These are phyloP conservation scores for Camillea tinctor DNA, from an alignment of 2,329 filamentous ascomycete species.

Conservation along the genomic window DNA sequence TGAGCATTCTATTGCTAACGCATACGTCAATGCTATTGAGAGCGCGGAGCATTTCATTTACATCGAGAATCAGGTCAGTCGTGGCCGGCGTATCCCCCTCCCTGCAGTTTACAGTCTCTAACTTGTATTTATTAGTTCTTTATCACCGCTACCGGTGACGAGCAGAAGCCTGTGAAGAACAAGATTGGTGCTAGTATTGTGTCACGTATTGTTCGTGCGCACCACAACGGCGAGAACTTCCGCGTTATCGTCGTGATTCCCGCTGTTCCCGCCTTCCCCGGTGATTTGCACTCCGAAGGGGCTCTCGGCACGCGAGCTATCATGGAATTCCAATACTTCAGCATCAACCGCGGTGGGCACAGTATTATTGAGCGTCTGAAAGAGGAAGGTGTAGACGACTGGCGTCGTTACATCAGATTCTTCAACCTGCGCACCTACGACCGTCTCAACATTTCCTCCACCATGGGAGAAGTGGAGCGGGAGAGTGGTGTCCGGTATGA, in stretches of 20 bases:
- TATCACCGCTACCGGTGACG: conserved; percentile 73
- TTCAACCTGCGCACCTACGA: conserved; percentile 86
- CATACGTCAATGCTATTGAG: conserved; percentile 71
- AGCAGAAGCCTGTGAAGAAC: conserved; percentile 72
- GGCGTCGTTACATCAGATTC: conserved; percentile 73
- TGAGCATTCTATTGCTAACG: conserved; percentile 81
- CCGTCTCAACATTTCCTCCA: conserved; percentile 69
- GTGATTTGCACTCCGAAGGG: conserved; percentile 70
- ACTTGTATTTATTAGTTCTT: conserved; percentile 60
- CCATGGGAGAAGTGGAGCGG: conserved; percentile 60
- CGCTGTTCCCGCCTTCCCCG: conserved; percentile 78
- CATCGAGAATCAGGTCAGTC: conserved; percentile 67
- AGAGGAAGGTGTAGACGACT: conserved; percentile 63
- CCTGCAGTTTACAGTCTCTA: background rate
- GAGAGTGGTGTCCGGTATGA: conserved; percentile 67
- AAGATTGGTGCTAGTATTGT: conserved; percentile 78
- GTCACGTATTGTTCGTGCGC: conserved; percentile 71
- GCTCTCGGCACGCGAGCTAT: conserved; percentile 78
- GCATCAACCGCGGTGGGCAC: conserved; percentile 73
- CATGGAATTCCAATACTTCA: conserved; percentile 84
- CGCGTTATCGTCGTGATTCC: conserved; percentile 77
- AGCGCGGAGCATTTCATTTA: conserved; percentile 73
- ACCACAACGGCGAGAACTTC: conserved; percentile 63
- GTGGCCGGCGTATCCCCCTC: too few relatives aligned
- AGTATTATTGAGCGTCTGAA: conserved; percentile 73